Conservation (phyloP, 495 filamentous ascomycete genomes). For the Hypoxylon rickii region DNA sequence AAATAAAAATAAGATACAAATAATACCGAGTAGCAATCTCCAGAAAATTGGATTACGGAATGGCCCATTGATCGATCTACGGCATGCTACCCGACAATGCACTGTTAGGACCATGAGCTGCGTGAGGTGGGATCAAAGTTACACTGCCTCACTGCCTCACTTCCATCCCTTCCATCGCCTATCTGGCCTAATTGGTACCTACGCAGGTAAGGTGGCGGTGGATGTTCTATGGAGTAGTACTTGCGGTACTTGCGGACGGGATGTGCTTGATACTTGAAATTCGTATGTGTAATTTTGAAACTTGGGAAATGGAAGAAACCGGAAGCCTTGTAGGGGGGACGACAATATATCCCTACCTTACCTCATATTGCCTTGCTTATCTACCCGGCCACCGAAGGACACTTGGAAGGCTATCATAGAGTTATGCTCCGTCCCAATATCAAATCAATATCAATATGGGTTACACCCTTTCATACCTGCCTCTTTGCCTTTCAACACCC, state of each 20-base stretch:
- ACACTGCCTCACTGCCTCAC: not conserved
- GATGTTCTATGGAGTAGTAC: too few relatives aligned
- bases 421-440: too few relatives aligned
- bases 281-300: slow-evolving; percentile 22
- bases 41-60: too few relatives aligned
- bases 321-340: slow-evolving; percentile 21
- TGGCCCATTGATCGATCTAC: not conserved
- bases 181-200: not conserved
- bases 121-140: not conserved
- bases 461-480: too few relatives aligned
- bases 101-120: not conserved
- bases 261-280: slow-evolving; percentile 17
- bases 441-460: slow-evolving; percentile 15
- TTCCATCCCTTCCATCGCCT: not conserved
- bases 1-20: too few relatives aligned
- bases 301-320: slow-evolving; percentile 26
- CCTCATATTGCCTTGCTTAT: slow-evolving; percentile 25
- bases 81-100: not conserved
- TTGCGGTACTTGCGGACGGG: not conserved
- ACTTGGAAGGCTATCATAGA: too few relatives aligned
- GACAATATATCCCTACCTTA: slow-evolving; percentile 27
- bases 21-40: too few relatives aligned
- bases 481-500: too few relatives aligned
- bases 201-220: too few relatives aligned
- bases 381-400: slow-evolving; percentile 3